Conservation (phyloP, 805 yeast species). For the Saturnispora hagleri region DNA sequence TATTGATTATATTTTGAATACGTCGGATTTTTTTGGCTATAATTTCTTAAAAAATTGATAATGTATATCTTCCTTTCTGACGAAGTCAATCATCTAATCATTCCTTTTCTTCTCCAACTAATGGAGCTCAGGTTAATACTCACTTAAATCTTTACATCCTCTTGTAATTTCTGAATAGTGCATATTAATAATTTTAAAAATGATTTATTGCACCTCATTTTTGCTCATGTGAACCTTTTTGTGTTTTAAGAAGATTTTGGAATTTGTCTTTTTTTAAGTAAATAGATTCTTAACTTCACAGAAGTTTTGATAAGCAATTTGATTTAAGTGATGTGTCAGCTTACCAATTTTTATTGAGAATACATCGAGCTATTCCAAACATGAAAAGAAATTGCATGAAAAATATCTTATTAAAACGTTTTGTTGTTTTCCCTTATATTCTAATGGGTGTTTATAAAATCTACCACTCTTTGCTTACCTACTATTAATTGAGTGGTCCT, state of each 20-base stretch:
- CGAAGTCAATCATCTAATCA: slow-evolving; percentile 1
- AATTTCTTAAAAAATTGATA: slow-evolving; percentile 22
- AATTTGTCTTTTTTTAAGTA: background rate
- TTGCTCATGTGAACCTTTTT: background rate
- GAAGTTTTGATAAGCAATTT: background rate
- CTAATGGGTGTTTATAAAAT: too few species aligned
- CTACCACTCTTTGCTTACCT: too few species aligned
- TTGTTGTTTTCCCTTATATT: too few species aligned
- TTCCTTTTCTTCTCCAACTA: background rate
- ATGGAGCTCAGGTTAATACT: background rate
- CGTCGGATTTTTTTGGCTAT: too few species aligned
- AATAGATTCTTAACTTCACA: background rate
- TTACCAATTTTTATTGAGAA: too few species aligned
- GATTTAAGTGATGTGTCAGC: too few species aligned
- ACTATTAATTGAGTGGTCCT: too few species aligned
- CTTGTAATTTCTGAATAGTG: background rate
- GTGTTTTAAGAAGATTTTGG: background rate
- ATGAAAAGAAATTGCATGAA: too few species aligned
- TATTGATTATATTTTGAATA: too few species aligned
- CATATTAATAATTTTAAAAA: slow-evolving; percentile 1
- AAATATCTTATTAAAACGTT: too few species aligned
- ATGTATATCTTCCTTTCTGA: slow-evolving; percentile 13
- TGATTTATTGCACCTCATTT: background rate
- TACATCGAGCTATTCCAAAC: too few species aligned
- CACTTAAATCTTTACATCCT: background rate